These are phyloP conservation scores for Saturnispora kantuleensis DNA, from an alignment of 805 yeast species.

Conservation along the genomic window DNA sequence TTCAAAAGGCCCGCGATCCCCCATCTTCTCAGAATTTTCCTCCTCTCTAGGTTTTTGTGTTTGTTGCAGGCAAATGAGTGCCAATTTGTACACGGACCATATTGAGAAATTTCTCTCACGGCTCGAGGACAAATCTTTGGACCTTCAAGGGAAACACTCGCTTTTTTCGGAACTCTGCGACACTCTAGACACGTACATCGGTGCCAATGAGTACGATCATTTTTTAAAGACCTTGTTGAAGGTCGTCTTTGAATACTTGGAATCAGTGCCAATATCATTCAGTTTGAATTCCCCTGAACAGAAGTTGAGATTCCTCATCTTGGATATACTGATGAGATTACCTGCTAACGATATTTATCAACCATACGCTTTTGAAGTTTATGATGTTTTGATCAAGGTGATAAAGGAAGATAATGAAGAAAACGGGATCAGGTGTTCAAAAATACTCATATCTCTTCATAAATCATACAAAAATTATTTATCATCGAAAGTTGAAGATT, in stretches of 20 bases:
- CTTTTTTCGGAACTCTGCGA: slow-evolving; percentile 77
- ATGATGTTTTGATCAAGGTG: slow-evolving; percentile 48
- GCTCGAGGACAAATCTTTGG: slow-evolving; percentile 45
- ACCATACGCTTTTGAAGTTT: slow-evolving; percentile 52
- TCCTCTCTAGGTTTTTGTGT: not conserved
- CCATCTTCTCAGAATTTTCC: slow-evolving; percentile 8
- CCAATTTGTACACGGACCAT: slow-evolving; percentile 36
- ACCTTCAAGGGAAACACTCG: slow-evolving; percentile 52
- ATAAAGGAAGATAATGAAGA: slow-evolving; percentile 84
- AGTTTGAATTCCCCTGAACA: slow-evolving; percentile 58
- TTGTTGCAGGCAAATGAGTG: slow-evolving; percentile 7
- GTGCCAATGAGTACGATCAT: slow-evolving; percentile 70
- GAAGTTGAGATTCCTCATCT: slow-evolving; percentile 62
- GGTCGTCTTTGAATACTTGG: slow-evolving; percentile 50
- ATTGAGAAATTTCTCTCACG: slow-evolving; percentile 60
- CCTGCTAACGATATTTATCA: slow-evolving; percentile 76
- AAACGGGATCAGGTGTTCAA: slow-evolving; percentile 86
- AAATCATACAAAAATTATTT: slow-evolving; percentile 67
- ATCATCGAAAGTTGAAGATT: slow-evolving; percentile 64
- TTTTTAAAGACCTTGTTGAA: slow-evolving; percentile 67
- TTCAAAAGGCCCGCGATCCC: slow-evolving; percentile 17
- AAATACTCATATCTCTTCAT: slow-evolving; percentile 74
- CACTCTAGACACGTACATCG: slow-evolving; percentile 73
- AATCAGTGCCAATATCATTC: slow-evolving; percentile 66
- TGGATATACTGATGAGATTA: slow-evolving; percentile 73